Evolutionary conservation across 164 flowering plant species (phyloP), one percentile per base, ranked within the genome.

Genomic region (Annona squamosa): DNA sequence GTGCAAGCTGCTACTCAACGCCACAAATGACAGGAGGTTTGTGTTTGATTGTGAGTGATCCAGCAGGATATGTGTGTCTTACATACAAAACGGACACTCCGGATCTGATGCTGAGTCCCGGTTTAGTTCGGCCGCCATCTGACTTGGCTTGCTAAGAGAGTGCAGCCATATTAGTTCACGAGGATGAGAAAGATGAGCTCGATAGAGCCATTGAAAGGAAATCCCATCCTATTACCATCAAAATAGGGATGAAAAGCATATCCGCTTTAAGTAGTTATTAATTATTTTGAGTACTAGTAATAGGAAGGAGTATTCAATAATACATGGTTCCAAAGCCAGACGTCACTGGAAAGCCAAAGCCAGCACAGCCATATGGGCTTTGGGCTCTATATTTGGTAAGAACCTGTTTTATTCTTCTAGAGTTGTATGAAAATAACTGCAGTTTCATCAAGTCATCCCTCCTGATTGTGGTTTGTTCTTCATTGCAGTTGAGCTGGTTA

Each of bases 341-440:
- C n/a, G n/a, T n/a, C n/a, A n/a, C n/a, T n/a, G n/a, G n/a, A n/a
- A n/a, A n/a, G n/a, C n/a, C n/a, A n/a, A n/a, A n/a, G n/a, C n/a
- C 37, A 26, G 37, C 37, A 26, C 92, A 2, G 97, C 92, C 76
- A 86, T 91, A 79, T 92, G 97, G 97, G 91, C 97, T 77, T 95
- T 91, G 73, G 97, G 85, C 71, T 94, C 97, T 59, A 94, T 94
- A 61, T 94, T 94, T 80, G 97, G 97, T 93, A 88, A 3, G 71
- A 4, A 3, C 1, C 45, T 7, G n/a, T 3, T 69, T 43, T 4
- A 4, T 19, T 61, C 19, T 5, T 0, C 1, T 1, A 9, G 4
- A 13, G n/a, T 61, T 13, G 4, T 17, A 3, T 18, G 37, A 63
- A 3, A 42, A 63, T 63, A 6, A 6, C n/a, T 9, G 0, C 37